Conservation (phyloP, 2,329 filamentous ascomycete genomes). For the Paraconiothyrium sp. region DNA sequence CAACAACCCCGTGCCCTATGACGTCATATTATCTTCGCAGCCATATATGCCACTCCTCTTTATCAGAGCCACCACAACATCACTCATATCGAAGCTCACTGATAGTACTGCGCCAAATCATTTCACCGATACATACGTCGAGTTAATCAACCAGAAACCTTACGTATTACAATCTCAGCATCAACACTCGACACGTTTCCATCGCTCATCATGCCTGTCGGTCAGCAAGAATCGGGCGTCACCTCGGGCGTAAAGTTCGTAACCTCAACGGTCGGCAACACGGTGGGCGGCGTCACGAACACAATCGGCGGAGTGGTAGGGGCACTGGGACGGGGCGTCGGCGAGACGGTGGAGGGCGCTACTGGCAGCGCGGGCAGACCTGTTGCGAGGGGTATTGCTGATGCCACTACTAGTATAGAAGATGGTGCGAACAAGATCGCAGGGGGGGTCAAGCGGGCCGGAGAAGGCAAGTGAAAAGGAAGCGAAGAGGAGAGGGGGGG, state of each 20-base stretch:
- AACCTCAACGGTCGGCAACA: conserved; percentile 65
- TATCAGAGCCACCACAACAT: not conserved
- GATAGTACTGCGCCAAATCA: not conserved
- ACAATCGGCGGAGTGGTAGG: conserved; percentile 64
- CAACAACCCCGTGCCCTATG: not conserved
- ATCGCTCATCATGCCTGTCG: conserved; percentile 43
- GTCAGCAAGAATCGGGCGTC: conserved; percentile 54
- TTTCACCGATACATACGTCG: not conserved
- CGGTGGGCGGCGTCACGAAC: conserved; percentile 62
- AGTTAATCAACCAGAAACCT: not conserved
- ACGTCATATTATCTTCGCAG: not conserved
- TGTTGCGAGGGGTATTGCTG: conserved; percentile 54
- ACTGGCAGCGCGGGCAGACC: conserved; percentile 55
- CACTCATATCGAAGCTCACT: not conserved
- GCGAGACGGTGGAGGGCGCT: conserved; percentile 57
- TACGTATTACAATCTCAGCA: not conserved
- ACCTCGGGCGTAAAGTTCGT: conserved; percentile 65
- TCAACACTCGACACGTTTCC: not conserved
- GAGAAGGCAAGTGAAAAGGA: conserved; percentile 54
- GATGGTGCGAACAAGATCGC: conserved; percentile 54
- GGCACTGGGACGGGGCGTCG: conserved; percentile 55
- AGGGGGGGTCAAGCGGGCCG: conserved; percentile 58
- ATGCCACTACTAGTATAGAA: conserved; percentile 57
- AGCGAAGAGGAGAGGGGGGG: not conserved
- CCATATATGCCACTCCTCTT: not conserved